Evolutionary conservation across 768 basidiomycete genomes (phyloP), one percentile per base, ranked within the genome.

Genomic region (Boletus subparvulus): DNA sequence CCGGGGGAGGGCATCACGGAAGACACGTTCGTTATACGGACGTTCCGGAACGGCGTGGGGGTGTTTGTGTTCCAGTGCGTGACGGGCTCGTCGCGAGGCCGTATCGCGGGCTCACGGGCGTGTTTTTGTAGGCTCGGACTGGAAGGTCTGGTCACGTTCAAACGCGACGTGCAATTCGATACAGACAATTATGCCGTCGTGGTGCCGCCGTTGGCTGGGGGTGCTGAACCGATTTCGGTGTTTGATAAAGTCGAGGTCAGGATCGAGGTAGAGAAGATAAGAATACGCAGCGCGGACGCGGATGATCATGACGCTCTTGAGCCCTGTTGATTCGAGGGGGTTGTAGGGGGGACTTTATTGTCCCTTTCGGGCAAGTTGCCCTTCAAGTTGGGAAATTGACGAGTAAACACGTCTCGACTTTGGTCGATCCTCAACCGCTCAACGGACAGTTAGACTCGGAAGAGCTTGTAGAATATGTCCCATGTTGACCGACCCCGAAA

Each of bases 71-170:
- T 86, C 33, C 87, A 88, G 96, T 98, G 37, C 37, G 37, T 39
- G 37, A 5, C 16, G 37, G 35, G 13, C 9, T 30, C 35, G 13
- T 10, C 9, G 37, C n/a, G 13, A 9, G 7, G 6, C 8, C 0
- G 11, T 11, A n/a, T 17, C 14, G 21, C 16, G 12, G 50, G 28
- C 28, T 58, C 7, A 39, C 6, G 21, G 35, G 32, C 8, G 28
- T 30, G 28, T 7, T 30, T 30, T 9, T 44, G 17, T 65, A 96
- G 94, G 68, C 81, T 97, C 50, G 96, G 95, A 5, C 81, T 99
- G 48, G 95, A 98, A 72, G 97, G 97, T 0, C 76, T 99, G 26
- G 87, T 99, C 58, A 92, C 85, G 65, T 98, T 99, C 83, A 94
- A 94, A 77, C 84, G 84, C 13, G 90, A 92, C 55, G 90, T 85